A percentile compares a stretch with the other conserved stretches of the same genome.
Evolutionary conservation across 1,284 basidiomycete genomes (phyloP).

Genomic region (Cryptococcus floricola): DNA sequence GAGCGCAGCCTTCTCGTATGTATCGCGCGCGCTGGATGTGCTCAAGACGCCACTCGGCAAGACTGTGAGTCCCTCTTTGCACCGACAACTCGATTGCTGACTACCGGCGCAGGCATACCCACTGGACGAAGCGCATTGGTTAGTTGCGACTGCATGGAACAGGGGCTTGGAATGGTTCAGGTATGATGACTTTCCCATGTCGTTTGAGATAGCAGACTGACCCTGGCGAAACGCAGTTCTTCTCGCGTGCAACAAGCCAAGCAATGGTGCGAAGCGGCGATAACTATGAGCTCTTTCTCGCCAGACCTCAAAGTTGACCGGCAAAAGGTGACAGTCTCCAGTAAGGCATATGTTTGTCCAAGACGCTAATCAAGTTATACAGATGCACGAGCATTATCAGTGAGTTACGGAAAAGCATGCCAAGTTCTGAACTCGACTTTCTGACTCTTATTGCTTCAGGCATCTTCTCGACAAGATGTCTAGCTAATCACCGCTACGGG

Average conservation of each 20-base stretch:
- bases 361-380: not conserved
- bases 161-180: slow-evolving; percentile 1
- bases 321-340: not conserved
- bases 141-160: slow-evolving; percentile 8
- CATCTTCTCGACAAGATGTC: not conserved
- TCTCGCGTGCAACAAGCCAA: not conserved
- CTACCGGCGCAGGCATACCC: slow-evolving; percentile 3
- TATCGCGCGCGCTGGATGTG: not conserved
- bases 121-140: slow-evolving; percentile 7
- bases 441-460: not conserved
- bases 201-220: not conserved
- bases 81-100: not conserved
- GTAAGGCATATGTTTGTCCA: not conserved
- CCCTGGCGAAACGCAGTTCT: not conserved
- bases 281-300: not conserved
- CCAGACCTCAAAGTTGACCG: slow-evolving; percentile 2
- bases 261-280: not conserved
- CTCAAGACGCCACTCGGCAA: not conserved
- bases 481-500: not conserved
- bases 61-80: not conserved
- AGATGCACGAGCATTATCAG: not conserved
- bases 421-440: not conserved
- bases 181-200: not conserved
- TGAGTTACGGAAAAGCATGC: not conserved
- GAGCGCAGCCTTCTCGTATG: not conserved